Conservation (phyloP, 306 rosid species). For the Cicer arietinum region DNA sequence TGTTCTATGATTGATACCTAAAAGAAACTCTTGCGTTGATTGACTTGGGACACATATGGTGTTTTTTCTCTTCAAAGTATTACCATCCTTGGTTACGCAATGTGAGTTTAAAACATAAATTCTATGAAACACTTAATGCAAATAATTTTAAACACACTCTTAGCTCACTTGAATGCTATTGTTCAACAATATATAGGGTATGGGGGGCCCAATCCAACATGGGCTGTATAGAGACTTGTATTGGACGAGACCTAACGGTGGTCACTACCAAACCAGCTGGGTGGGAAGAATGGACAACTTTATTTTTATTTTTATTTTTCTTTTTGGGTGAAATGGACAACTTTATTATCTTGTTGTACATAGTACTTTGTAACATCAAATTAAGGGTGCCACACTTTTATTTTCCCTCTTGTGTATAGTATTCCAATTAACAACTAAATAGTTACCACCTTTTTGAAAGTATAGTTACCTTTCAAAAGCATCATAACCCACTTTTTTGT, state of each 20-base stretch:
- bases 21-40: too few relatives aligned
- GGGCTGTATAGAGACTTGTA: constrained; percentile 35
- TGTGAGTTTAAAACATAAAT: too few relatives aligned
- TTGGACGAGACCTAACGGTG: constrained; percentile 23
- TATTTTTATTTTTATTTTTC: background rate
- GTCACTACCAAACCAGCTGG: constrained; percentile 41
- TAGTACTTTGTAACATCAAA: constrained; percentile 2
- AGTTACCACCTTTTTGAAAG: constrained; percentile 34
- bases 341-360: constrained; percentile 14
- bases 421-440: constrained; percentile 25
- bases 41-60: too few relatives aligned
- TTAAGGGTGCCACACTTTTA: constrained; percentile 7
- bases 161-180: constrained; percentile 26
- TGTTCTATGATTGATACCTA: background rate
- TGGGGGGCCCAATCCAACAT: constrained; percentile 47
- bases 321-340: constrained; percentile 22
- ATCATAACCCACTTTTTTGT: constrained; percentile 32
- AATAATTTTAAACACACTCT: background rate
- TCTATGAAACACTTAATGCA: background rate
- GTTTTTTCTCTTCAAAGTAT: too few relatives aligned
- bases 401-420: constrained; percentile 16
- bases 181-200: constrained; percentile 28
- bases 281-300: constrained; percentile 27
- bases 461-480: constrained; percentile 19
- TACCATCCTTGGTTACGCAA: too few relatives aligned